Evolutionary conservation across 768 basidiomycete species (phyloP), one percentile per base, ranked within the genome.

Genomic region (Tylopilus sp.): DNA sequence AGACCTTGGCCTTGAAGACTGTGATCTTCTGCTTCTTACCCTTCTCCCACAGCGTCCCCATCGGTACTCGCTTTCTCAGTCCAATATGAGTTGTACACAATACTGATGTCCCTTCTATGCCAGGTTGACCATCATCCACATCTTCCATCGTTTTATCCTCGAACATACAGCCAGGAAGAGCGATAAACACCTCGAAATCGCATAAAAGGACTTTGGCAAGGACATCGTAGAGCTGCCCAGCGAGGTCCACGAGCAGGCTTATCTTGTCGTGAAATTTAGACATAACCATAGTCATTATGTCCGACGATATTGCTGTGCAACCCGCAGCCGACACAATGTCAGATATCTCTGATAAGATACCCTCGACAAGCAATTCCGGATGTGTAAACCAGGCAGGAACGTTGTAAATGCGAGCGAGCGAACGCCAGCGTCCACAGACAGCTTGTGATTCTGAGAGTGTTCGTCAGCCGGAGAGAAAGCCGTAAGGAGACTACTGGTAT

Each of bases 361-460:
- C 41, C 17, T 28, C 20, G 35, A 57, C 45, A 15, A 50, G 36
- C 7, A 36, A 17, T 9, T 28, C 40, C 11, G 52, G 40, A 21
- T 55, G 20, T 10, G 40, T 17, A 15, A 11, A 25, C 20, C 48
- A 54, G 18, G 13, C 43, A 1, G 39, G 52, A 43, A 8, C 33
- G 15, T 10, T 55, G 22, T 57, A 36, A 21, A 31, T 20, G 17
- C 56, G 52, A 1, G 56, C 18, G 15, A 55, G 48, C 9, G 44
- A 21, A 36, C 56, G 56, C 56, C 57, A 58, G 8, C 40, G 56
- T 26, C 50, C 57, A 23, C 50, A 53, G 13, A 53, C 28, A 8
- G 56, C 56, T 44, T 58, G 57, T 3, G 56, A 44, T 11, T 58
- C 57, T 58, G 17, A 28, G 8, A 30, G 2, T 1, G 12, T 12